These are phyloP conservation scores for Lepraria neglecta DNA, from an alignment of 495 filamentous ascomycete species.

Conservation along the genomic window DNA sequence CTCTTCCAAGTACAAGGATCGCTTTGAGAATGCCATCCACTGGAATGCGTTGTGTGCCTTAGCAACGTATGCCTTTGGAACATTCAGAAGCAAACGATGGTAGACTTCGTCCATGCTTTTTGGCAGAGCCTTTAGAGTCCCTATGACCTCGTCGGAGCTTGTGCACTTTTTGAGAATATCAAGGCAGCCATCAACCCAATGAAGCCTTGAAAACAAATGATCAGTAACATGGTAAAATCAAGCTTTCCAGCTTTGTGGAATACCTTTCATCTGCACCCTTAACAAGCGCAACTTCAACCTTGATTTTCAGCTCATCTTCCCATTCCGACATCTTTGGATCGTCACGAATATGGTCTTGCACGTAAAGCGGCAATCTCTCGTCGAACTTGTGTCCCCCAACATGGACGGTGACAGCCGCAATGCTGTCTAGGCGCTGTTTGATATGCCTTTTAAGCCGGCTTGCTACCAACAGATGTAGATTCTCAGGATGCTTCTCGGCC, in stretches of 20 bases:
- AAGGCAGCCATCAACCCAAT: too few relatives aligned
- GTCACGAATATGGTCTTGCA: background rate
- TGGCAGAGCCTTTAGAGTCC: too few relatives aligned
- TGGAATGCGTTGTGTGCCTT: background rate
- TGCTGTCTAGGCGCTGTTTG: background rate
- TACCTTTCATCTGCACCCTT: background rate
- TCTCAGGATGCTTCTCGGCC: background rate
- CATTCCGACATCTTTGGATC: background rate
- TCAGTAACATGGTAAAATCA: too few relatives aligned
- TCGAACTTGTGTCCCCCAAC: background rate
- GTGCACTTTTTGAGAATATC: too few relatives aligned
- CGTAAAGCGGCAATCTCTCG: background rate
- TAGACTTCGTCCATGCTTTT: background rate
- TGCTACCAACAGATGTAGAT: background rate
- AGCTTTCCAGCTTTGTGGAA: too few relatives aligned
- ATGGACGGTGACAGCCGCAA: background rate
- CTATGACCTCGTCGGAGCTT: too few relatives aligned
- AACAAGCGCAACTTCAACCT: background rate
- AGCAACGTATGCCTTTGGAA: background rate
- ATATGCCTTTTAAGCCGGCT: background rate
- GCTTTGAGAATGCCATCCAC: background rate
- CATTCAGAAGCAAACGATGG: background rate
- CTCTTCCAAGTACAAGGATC: conserved; percentile 3
- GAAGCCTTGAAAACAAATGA: too few relatives aligned
- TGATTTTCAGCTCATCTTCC: background rate